Conservation (phyloP, 768 basidiomycete genomes). For the Boletus rubropictus region DNA sequence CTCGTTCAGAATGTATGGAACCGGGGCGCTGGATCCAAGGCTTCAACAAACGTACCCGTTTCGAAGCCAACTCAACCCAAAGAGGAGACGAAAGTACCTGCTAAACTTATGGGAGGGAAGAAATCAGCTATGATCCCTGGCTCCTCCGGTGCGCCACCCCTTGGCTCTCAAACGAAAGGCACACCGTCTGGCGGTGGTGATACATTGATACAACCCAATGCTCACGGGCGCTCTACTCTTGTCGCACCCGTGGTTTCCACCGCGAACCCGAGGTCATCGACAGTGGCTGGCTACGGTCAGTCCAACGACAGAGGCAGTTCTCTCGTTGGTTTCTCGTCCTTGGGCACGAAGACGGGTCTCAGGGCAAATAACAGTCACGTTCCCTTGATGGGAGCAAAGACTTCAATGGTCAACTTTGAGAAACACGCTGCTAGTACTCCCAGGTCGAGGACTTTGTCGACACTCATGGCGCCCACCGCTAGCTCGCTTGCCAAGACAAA, state of each 20-base stretch:
- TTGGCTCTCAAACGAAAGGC: conserved; percentile 15
- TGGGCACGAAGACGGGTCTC: conserved; percentile 34
- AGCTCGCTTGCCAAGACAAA: conserved; percentile 64
- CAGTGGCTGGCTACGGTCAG: conserved; percentile 15
- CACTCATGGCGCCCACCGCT: conserved; percentile 68
- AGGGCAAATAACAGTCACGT: conserved; percentile 15
- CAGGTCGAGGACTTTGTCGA: conserved; percentile 35
- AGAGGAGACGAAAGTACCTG: conserved; percentile 10
- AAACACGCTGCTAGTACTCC: conserved; percentile 11
- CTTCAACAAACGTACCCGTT: conserved; percentile 23
- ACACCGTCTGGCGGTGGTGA: conserved; percentile 15
- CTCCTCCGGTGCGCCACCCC: conserved; percentile 20
- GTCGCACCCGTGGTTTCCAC: conserved; percentile 5
- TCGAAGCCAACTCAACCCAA: conserved; percentile 22
- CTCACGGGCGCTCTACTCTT: conserved; percentile 12
- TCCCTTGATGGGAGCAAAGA: conserved; percentile 27
- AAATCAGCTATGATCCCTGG: conserved; percentile 18
- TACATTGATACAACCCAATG: conserved; percentile 1
- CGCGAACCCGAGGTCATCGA: conserved; percentile 12
- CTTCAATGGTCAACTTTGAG: conserved; percentile 4
- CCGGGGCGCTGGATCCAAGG: conserved; percentile 38
- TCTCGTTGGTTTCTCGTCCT: conserved; percentile 31
- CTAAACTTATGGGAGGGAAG: conserved; percentile 14
- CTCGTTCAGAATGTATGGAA: conserved; percentile 73
- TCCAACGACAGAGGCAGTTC: conserved; percentile 15